Evolutionary conservation across 73 alveolate genomes (phyloP), one percentile per base, ranked within the genome.

Genomic region (Stentor roeselii): DNA sequence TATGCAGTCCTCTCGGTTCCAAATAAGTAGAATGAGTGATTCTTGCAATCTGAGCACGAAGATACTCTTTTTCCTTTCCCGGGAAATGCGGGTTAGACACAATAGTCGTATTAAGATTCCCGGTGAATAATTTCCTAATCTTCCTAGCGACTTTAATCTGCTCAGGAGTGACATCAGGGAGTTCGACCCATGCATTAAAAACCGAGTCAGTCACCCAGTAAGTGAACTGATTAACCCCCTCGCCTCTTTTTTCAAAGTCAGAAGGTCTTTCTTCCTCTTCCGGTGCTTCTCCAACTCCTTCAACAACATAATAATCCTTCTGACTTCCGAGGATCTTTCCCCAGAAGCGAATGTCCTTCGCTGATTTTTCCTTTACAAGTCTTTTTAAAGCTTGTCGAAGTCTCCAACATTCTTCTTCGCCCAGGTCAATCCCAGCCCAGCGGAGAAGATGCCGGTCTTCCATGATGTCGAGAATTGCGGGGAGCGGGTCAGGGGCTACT

Each of bases 41-140:
- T 88, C 99, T 89, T 0, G 97, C 98, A 84, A 97, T 88, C 59
- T 92, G 87, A 3, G 99, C 98, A 83, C 97, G 90, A 40, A 97
- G 74, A 90, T n/a, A n/a, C 87, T 95, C 97, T 84, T 95, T 92
- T 89, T 97, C 99, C 60, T 90, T 92, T 35, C 99, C 99, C 35
- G 92, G 90, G 93, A 97, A 97, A 15, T 96, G 97, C 30, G 99
- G 99, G 90, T 94, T 93, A 38, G 99, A 86, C 83, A 86, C 84
- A 40, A n/a, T 40, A 97, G 91, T 36, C 86, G 82, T 95, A 61
- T 95, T 94, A 78, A 96, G 86, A 85, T 96, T 90, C 37, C 99
- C 99, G 40, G 99, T 97, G 75, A 95, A 87, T 31, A 95, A 84
- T 88, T 97, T 91, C 88, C 93, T 97, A 60, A 97, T 94, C 78